phyloP scores from a whole-genome alignment of 2,329 filamentous ascomycete genomes.

The Aspergillus brasiliensis region DNA sequence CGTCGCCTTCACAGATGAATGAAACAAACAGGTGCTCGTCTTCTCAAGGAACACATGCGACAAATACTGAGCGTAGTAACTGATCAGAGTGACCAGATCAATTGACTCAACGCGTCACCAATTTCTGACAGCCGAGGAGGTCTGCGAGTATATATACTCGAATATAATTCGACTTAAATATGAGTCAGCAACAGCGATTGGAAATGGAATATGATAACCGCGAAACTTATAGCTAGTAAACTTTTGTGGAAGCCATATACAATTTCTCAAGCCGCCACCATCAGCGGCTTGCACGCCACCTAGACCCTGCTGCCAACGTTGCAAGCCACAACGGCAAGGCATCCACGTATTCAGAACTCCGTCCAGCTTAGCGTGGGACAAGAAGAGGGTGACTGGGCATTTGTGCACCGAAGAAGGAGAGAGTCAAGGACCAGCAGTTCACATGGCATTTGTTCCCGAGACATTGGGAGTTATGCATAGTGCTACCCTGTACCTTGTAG shows the following conservation, averaged over 20 bases:
- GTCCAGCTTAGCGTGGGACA: not conserved
- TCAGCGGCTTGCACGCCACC: not conserved
- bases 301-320: not conserved
- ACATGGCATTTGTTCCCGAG: not conserved
- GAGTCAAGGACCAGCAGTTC: not conserved
- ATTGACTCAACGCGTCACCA: too few relatives aligned
- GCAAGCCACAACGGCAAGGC: not conserved
- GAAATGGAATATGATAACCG: not conserved
- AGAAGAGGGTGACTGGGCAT: not conserved
- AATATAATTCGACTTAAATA: not conserved
- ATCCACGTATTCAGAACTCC: not conserved
- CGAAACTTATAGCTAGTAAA: not conserved
- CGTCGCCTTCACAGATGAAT: too few relatives aligned
- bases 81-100: too few relatives aligned
- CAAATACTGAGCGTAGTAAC: too few relatives aligned
- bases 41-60: too few relatives aligned
- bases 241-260: not conserved
- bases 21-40: too few relatives aligned
- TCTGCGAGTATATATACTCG: not conserved
- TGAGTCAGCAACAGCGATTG: not conserved
- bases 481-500: not conserved
- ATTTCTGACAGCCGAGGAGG: not conserved
- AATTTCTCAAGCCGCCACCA: not conserved
- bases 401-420: not conserved
- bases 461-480: not conserved